Percentiles rank a stretch among this genome's conserved stretches.
phyloP scores from a whole-genome alignment of 116 monocot species.

The Zostera marina region DNA sequence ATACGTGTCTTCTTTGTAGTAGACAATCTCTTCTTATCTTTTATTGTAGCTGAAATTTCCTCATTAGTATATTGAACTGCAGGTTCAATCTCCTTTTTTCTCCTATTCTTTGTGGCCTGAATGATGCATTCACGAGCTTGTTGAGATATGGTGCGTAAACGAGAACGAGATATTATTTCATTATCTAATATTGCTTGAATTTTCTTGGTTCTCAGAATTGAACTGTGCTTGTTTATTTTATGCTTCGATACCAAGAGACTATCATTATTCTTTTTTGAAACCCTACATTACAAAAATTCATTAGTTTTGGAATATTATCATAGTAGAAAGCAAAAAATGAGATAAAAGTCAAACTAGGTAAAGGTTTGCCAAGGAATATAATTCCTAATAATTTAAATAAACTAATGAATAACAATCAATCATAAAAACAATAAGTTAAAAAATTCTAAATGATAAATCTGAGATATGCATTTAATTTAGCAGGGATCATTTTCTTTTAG shows the following conservation, averaged over 20 bases:
- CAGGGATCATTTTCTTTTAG: neutral
- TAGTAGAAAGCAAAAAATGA: too few relatives aligned
- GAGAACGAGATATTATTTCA: conserved; percentile 33
- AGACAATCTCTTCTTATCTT: neutral
- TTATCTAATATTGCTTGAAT: conserved; percentile 24
- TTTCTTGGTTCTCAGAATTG: conserved; percentile 24
- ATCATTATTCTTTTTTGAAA: conserved; percentile 30
- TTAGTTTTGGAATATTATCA: neutral
- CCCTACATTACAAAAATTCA: conserved; percentile 13
- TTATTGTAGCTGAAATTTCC: neutral
- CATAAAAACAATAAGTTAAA: neutral
- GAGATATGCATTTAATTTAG: neutral
- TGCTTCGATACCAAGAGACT: conserved; percentile 32
- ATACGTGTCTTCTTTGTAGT: neutral
- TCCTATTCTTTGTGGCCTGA: neutral
- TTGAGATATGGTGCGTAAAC: conserved; percentile 40
- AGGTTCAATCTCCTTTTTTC: neutral
- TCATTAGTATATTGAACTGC: conserved; percentile 1
- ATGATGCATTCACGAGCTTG: conserved; percentile 19
- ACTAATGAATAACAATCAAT: neutral
- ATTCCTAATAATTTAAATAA: neutral
- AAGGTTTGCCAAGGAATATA: too few relatives aligned
- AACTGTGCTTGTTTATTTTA: conserved; percentile 22
- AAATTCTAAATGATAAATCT: neutral
- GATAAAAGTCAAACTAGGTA: too few relatives aligned